Evolutionary conservation across 768 basidiomycete genomes (phyloP), one percentile per base, ranked within the genome.

Genomic region (Russula vinacea): DNA sequence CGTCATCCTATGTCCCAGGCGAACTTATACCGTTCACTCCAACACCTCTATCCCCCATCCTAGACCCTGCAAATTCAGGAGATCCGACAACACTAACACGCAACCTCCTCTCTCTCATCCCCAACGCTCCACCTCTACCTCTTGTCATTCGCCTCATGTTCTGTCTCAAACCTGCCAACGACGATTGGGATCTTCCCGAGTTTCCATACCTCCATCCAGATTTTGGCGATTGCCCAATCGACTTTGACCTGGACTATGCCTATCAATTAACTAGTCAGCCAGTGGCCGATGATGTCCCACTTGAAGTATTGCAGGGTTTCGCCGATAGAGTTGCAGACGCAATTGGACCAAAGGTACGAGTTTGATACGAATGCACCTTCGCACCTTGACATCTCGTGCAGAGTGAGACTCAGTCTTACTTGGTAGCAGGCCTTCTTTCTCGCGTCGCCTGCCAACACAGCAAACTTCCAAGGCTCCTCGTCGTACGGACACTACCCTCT

Each of bases 131-230:
- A 1, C 78, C 85, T 1, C 79, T 92, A 6, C 76, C 83, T 7
- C 80, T 90, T 16, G 79, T 88, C 55, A 80, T 88, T 44, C 81
- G 87, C 32, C 77, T 92, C 26, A 87, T 91, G 82, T 88, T 91
- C 69, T 90, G 89, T 71, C 76, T 92, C 54, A 92, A 92, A 70
- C 88, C 88, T 0, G 77, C 83, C 13, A 82, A 84, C 65, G 86
- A 90, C n/a, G 89, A 92, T 62, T 92, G 89, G 89, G 88, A 90
- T 63, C 75, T 83, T 32, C 84, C 83, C 1, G 83, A 84, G 13
- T 92, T 91, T 69, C 89, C 90, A 0, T 82, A 86, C 71, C 71
- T 90, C 26, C 84, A 86, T 67, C 80, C 87, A 1, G 83, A 89
- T 70, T 71, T 91, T 37, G 79, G 79, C 29, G 77, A 76, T n/a